Base-by-base conservation (phyloP, 1,139 yeast species). In the Nakaseomyces nivariensis region DNA sequence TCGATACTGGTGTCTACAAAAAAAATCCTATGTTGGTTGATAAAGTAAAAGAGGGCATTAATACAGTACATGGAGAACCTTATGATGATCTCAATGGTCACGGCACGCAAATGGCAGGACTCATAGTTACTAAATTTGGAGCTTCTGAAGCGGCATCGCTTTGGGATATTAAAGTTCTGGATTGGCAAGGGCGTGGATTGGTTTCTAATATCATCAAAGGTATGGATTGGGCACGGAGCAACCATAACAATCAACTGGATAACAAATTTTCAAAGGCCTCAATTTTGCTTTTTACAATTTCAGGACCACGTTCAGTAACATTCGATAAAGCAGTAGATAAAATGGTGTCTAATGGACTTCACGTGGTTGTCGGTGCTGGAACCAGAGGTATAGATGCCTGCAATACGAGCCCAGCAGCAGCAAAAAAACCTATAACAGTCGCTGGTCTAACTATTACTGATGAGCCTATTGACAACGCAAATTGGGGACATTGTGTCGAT, bases 1-100 rank as follows among this genome's bases (percentile, higher is more conserved):
- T 90, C 62, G 97, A 90, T 72, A 90, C 97, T 44, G 97, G 97
- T 73, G 77, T 90, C 67, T 84, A 85, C 64, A 75, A 84, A 50
- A 74, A 77, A 52, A 97, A 89, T 70, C 78, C 73, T 50, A 95
- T 89, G 64, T 89, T 90, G 63, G 31, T 29, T 9, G 31, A 9
- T 7, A 29, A 29, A 29, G 9, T 29, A 2, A 9, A 6, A 29
- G 9, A 6, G 9, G 31, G 31, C 9, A 29, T 9, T 6, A 29
- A 29, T 9, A 29, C 9, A 29, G 3, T 29, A 7, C 31, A 6
- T 29, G 31, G 9, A 29, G 31, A 29, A 29, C 31, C 31, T 7
- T 29, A 7, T 29, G 31, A 29, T 29, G 31, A 29, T 29, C 31
- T 29, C 1, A 29, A 29, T 29, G 31, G 31, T 7, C 31, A 29